These are phyloP conservation scores for Meripilus lineatus DNA, from an alignment of 1,284 basidiomycete genomes.

Conservation along the genomic window DNA sequence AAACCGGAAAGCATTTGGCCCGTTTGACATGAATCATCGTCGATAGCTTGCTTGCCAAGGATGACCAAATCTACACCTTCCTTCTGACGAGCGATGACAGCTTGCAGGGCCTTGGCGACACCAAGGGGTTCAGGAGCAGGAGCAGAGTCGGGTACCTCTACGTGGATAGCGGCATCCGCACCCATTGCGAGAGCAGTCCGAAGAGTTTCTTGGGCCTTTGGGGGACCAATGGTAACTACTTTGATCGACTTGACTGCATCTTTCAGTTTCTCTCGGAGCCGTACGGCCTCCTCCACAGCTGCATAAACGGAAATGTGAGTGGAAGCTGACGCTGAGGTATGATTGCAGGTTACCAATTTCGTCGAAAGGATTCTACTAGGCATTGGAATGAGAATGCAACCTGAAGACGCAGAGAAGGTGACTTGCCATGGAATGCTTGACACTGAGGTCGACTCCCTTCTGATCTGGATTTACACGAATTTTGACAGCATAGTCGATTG, in stretches of 20 bases:
- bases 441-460: conserved; percentile 90
- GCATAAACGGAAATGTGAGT: conserved; percentile 2
- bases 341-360: conserved; percentile 73
- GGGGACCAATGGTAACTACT: conserved; percentile 88
- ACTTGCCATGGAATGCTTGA: conserved; percentile 95
- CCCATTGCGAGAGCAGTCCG: conserved; percentile 98
- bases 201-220: conserved; percentile 88
- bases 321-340: too few species aligned
- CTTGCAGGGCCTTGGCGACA: conserved; percentile 81
- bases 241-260: conserved; percentile 81
- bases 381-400: not conserved
- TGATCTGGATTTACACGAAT: conserved; percentile 91
- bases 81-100: conserved; percentile 70
- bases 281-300: conserved; percentile 98
- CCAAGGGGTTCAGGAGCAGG: conserved; percentile 81
- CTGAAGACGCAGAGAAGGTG: not conserved
- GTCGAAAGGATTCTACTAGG: conserved; percentile 85
- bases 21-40: conserved; percentile 96
- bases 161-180: conserved; percentile 90
- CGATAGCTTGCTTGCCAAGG: conserved; percentile 98
- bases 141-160: conserved; percentile 75
- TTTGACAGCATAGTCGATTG: conserved; percentile 86
- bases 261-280: conserved; percentile 81
- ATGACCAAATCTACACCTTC: conserved; percentile 84
- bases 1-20: conserved; percentile 97